Conservation (phyloP, 176 grass and related monocot genomes). For the Aechmea fasciata region DNA sequence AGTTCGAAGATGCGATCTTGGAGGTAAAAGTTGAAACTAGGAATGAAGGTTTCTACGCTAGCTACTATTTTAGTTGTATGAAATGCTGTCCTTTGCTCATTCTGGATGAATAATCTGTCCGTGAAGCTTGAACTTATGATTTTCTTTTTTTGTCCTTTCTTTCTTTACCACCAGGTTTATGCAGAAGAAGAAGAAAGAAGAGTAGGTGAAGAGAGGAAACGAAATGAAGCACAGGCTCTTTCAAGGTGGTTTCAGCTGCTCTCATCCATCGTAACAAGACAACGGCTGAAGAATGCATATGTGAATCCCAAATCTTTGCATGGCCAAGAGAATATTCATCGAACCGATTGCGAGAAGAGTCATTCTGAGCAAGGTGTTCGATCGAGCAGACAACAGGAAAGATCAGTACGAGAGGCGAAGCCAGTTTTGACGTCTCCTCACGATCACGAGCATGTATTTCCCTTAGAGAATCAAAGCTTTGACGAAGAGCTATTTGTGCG, state of each 20-base stretch:
- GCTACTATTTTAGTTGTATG: neutral
- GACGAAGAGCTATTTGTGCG: slow-evolving; percentile 52
- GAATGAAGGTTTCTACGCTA: neutral
- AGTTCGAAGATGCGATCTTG: slow-evolving; percentile 73
- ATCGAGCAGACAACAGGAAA: slow-evolving; percentile 12
- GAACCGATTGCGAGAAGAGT: neutral
- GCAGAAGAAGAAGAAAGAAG: slow-evolving; percentile 62
- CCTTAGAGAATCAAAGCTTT: slow-evolving; percentile 53
- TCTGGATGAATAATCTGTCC: no score
- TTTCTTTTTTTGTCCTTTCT: slow-evolving; percentile 6
- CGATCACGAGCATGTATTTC: slow-evolving; percentile 70
- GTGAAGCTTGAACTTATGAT: neutral
- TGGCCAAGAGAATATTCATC: slow-evolving; percentile 10
- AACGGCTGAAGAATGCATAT: slow-evolving; percentile 68
- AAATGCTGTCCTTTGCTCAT: neutral
- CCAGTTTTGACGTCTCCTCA: slow-evolving; percentile 11
- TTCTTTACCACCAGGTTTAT: slow-evolving; percentile 50
- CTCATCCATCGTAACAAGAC: slow-evolving; percentile 62
- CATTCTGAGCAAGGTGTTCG: neutral
- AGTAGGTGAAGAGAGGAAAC: slow-evolving; percentile 44
- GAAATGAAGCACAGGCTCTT: slow-evolving; percentile 58
- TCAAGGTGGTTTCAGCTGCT: slow-evolving; percentile 88
- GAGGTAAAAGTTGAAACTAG: slow-evolving; percentile 46
- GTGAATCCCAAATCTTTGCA: slow-evolving; percentile 16
- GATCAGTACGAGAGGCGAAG: neutral